phyloP scores from a whole-genome alignment of 371 early-diverging fungal genomes.

The Mucor velutinosus region DNA sequence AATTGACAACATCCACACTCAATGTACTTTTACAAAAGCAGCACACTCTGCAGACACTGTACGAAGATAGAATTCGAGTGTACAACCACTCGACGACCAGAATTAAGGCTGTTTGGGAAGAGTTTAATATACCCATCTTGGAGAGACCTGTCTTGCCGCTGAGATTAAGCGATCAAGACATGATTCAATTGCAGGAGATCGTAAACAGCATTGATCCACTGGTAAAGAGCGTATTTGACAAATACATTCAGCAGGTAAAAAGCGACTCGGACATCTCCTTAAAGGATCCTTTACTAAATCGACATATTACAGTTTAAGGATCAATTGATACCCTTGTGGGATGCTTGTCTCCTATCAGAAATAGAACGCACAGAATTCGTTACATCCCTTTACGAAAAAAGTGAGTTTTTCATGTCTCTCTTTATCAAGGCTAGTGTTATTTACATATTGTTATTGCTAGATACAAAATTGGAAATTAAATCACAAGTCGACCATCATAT shows the following conservation, averaged over 20 bases:
- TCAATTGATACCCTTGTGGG: slow-evolving; percentile 41
- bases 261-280: neutral
- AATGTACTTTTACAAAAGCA: neutral
- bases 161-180: neutral
- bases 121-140: slow-evolving; percentile 21
- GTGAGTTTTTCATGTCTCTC: slow-evolving; percentile 30
- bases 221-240: slow-evolving; percentile 32
- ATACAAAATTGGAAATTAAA: slow-evolving; percentile 23
- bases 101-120: slow-evolving; percentile 27
- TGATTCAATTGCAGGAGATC: slow-evolving; percentile 23
- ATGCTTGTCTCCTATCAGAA: slow-evolving; percentile 50
- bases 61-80: slow-evolving; percentile 3
- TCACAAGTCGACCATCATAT: slow-evolving; percentile 40
- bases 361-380: slow-evolving; percentile 49
- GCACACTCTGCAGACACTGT: slow-evolving; percentile 9
- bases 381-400: slow-evolving; percentile 40
- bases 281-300: neutral
- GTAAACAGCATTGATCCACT: slow-evolving; percentile 34
- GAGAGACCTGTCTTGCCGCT: slow-evolving; percentile 21
- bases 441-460: slow-evolving; percentile 13
- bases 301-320: slow-evolving; percentile 28
- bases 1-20: slow-evolving; percentile 1
- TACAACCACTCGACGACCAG: slow-evolving; percentile 13
- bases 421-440: neutral
- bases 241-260: slow-evolving; percentile 42